A percentile compares a stretch with the other conserved stretches of the same genome.
Conservation (phyloP, 306 rosid species). For the Abrus pulchellus region DNA sequence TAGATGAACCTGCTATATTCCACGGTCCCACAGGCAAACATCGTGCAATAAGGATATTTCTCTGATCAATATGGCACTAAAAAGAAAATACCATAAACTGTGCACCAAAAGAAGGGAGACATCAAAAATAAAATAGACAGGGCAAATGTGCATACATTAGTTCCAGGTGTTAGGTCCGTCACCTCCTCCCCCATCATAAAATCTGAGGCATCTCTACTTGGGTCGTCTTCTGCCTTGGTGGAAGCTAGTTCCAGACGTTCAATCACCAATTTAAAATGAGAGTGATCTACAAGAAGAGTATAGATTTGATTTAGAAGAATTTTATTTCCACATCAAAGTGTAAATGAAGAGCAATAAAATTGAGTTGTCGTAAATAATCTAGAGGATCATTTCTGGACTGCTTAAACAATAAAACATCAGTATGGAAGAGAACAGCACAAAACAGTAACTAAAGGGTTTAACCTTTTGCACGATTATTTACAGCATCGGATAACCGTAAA, state of each 20-base stretch:
- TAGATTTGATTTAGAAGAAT: conserved; percentile 27
- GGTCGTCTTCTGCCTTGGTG: conserved; percentile 63
- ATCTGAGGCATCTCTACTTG: conserved; percentile 56
- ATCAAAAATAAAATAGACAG: conserved; percentile 42
- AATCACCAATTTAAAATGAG: conserved; percentile 63
- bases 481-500: conserved; percentile 63
- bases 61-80: conserved; percentile 21
- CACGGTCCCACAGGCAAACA: conserved; percentile 26
- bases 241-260: conserved; percentile 71
- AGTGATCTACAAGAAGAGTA: conserved; percentile 61
- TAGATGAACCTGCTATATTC: neutral
- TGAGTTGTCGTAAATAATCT: neutral
- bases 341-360: conserved; percentile 27
- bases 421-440: conserved; percentile 23
- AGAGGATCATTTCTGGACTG: conserved; percentile 24
- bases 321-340: conserved; percentile 14
- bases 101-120: conserved; percentile 34
- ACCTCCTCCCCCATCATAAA: conserved; percentile 55
- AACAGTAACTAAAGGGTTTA: conserved; percentile 40
- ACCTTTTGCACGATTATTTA: conserved; percentile 67
- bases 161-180: conserved; percentile 50
- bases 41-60: conserved; percentile 29
- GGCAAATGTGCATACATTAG: conserved; percentile 62
- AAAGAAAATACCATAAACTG: conserved; percentile 21
- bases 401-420: conserved; percentile 10